Evolutionary conservation across 495 filamentous ascomycete species (phyloP), one percentile per base, ranked within the genome.

Genomic region (Rhypophila decipiens): DNA sequence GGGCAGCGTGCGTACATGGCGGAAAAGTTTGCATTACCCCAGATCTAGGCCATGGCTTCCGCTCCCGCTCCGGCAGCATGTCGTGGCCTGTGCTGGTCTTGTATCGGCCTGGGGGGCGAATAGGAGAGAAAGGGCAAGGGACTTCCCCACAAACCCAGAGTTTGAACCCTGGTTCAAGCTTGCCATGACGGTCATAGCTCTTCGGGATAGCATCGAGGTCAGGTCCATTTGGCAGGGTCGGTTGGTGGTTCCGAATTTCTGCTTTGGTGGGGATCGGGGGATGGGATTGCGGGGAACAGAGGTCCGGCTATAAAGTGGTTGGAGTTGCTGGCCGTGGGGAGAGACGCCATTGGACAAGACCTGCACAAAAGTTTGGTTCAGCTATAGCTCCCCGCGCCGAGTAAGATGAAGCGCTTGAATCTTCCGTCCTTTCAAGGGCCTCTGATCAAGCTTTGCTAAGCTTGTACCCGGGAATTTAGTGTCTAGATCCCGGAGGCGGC

Each of bases 351-450:
- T 29, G n/a, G 24, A 29, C n/a, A 33, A 10, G 19, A 20, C 12
- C 1, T 4, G 10, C 15, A 8, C 12, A 9, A 45, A 45, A 45
- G 33, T 27, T 37, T 45, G 43, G 43, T 29, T 45, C 43, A 37
- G 31, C 31, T 45, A 45, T 45, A 36, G 43, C 11, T 33, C 21
- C n/a, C n/a, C n/a, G n/a, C n/a, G n/a, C n/a, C n/a, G n/a, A n/a
- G n/a, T n/a, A n/a, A n/a, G n/a, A 13, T 31, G 27, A 31, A 13
- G 27, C 27, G 27, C 27, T 31, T 7, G 7, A 7, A 31, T 7
- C 13, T 7, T 31, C 7, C 7, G 27, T 31, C 13, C 13, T 31
- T 31, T 7, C 27, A 13, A 7, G 7, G 7, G 27, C 27, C 27
- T n/a, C 27, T 7, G 13, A 31, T 7, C 27, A 31, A 7, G 7